Conservation (phyloP, 192 early-diverging fungal genomes). For the Rhizophagus prolifer region DNA sequence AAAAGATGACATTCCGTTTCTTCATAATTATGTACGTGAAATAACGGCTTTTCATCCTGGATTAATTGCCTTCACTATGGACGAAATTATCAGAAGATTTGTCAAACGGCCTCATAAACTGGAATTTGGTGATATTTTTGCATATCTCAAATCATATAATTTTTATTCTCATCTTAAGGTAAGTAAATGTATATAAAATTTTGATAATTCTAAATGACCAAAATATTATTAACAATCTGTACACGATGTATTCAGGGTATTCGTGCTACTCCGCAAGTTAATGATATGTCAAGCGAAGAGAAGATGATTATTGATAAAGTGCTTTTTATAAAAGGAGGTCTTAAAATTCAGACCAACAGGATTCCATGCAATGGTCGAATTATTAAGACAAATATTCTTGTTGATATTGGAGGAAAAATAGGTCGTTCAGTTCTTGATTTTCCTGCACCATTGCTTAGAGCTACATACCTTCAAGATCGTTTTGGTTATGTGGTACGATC, state of each 20-base stretch:
- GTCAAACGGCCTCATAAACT: background rate
- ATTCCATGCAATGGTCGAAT: conserved; percentile 2
- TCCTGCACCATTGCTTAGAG: conserved; percentile 16
- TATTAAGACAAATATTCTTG: conserved; percentile 21
- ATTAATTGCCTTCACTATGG: conserved; percentile 2
- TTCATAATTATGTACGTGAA: background rate
- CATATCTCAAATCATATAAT: conserved; percentile 7
- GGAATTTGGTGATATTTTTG: background rate
- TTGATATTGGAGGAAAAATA: conserved; percentile 8
- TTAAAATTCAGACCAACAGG: background rate
- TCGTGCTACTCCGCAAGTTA: no score
- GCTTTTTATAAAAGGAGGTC: conserved; percentile 15
- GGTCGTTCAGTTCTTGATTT: conserved; percentile 12
- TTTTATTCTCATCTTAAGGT: conserved; percentile 6
- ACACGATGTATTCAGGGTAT: conserved; percentile 8
- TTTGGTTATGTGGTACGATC: conserved; percentile 8
- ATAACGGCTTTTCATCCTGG: conserved; percentile 18
- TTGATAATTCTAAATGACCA: conserved; percentile 13
- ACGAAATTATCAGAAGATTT: background rate
- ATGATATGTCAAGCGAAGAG: conserved; percentile 16
- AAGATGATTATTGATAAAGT: conserved; percentile 9
- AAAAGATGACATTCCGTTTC: background rate
- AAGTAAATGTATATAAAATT: conserved; percentile 10
- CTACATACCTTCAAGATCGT: no score
- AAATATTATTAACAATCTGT: conserved; percentile 10